Evolutionary conservation across 352 stramenopile genomes (phyloP).

Genomic region (Phytopythium boreale): DNA sequence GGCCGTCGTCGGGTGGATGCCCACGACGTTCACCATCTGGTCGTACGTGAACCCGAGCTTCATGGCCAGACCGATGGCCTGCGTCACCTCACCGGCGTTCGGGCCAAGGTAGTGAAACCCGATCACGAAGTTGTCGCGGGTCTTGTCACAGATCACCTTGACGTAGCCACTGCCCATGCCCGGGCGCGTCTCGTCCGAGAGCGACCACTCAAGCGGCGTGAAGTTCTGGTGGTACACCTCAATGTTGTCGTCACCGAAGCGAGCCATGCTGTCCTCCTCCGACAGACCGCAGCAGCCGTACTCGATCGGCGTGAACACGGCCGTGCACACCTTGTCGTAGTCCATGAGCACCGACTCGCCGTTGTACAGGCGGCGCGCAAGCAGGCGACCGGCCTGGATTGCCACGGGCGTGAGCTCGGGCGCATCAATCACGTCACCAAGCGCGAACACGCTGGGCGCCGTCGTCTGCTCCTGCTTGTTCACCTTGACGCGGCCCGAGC

Average conservation of each 20-base stretch:
- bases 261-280: constrained; percentile 92
- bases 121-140: constrained; percentile 86
- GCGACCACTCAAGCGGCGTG: constrained; percentile 94
- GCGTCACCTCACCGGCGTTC: constrained; percentile 96
- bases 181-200: constrained; percentile 52
- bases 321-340: constrained; percentile 90
- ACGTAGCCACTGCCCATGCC: constrained; percentile 87
- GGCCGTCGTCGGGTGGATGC: constrained; percentile 96
- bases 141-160: constrained; percentile 95
- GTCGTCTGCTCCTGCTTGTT: constrained; percentile 91
- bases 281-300: constrained; percentile 96
- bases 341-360: constrained; percentile 84
- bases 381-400: constrained; percentile 92
- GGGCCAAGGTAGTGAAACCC: constrained; percentile 98
- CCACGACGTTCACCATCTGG: constrained; percentile 91
- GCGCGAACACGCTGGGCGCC: constrained; percentile 95
- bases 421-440: constrained; percentile 96
- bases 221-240: constrained; percentile 97
- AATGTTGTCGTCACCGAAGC: constrained; percentile 89
- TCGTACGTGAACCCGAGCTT: constrained; percentile 94
- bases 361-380: constrained; percentile 93
- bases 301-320: constrained; percentile 98
- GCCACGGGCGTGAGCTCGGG: constrained; percentile 98
- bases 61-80: constrained; percentile 93
- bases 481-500: constrained; percentile 90